A percentile compares a stretch with the other conserved stretches of the same genome.
phyloP scores from a whole-genome alignment of 345 rosid species.

The Draba incana region DNA sequence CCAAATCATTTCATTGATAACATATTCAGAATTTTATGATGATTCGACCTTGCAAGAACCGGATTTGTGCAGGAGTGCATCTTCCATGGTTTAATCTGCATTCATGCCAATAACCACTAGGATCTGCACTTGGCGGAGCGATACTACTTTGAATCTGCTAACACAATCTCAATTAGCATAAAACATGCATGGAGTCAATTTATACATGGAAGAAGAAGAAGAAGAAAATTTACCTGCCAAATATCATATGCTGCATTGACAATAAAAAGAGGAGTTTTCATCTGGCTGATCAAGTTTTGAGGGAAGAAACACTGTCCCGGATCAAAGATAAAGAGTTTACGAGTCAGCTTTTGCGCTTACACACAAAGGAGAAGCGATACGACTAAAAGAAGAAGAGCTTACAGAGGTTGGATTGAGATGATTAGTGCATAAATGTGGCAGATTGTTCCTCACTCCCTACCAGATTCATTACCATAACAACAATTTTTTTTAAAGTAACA shows the following conservation, averaged over 20 bases:
- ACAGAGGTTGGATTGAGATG: slow-evolving; percentile 89
- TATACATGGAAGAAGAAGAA: slow-evolving; percentile 1
- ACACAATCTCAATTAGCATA: slow-evolving; percentile 8
- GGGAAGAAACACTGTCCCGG: slow-evolving; percentile 90
- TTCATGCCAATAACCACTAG: slow-evolving; percentile 81
- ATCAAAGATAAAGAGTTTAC: not conserved
- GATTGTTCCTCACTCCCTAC: slow-evolving; percentile 63
- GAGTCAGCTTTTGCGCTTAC: not conserved
- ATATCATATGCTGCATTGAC: slow-evolving; percentile 94
- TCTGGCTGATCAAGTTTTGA: slow-evolving; percentile 70
- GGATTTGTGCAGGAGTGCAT: slow-evolving; percentile 71
- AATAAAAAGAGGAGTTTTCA: slow-evolving; percentile 79
- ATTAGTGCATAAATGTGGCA: slow-evolving; percentile 71
- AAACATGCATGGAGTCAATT: not conserved
- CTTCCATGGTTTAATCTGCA: slow-evolving; percentile 80
- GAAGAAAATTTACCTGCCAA: slow-evolving; percentile 76
- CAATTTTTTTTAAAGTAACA: not conserved
- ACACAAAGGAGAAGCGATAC: not conserved
- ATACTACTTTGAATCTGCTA: slow-evolving; percentile 85
- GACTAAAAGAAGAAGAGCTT: slow-evolving; percentile 27
- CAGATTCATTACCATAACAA: slow-evolving; percentile 26
- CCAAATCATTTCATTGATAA: not conserved
- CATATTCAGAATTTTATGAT: not conserved
- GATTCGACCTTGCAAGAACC: slow-evolving; percentile 70
- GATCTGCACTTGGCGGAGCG: slow-evolving; percentile 93